Evolutionary conservation across 257 asterid species (phyloP), one percentile per base, ranked within the genome.

Genomic region (Leonotis leonurus): DNA sequence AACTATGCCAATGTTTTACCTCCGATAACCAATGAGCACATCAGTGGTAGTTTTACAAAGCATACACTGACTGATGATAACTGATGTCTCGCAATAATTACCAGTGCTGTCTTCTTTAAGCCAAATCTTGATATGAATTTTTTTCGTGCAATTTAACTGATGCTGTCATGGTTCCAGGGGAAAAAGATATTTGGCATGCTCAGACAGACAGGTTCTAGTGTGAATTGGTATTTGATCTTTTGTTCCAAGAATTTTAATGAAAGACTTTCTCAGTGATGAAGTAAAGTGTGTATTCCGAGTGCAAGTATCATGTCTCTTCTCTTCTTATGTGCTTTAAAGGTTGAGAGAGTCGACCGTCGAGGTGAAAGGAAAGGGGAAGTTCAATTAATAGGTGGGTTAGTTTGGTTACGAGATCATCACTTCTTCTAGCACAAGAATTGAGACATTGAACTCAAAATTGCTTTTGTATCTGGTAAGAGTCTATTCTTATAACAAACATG

Each of bases 301-400:
- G 50, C 16, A 13, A 30, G 30, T 50, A 13, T 48, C 11, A 8
- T 26, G 25, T n/a, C n/a, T n/a, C n/a, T n/a, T 40, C 13, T 60
- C 24, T 41, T 54, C 56, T 6, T 54, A 13, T 30, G 21, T 30
- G 57, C 26, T 29, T 29, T 4, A 55, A 66, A 27, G 30, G n/a
- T n/a, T n/a, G n/a, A n/a, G n/a, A n/a, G n/a, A n/a, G n/a, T 51
- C 53, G 63, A 25, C 13, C 9, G 20, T 39, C 30, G 33, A 37
- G 63, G 18, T 30, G 36, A 12, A 43, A 52, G 25, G 24, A 24
- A 30, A 32, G 41, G 56, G 17, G 25, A 18, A 22, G 20, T 26
- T 40, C 22, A 52, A 52, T 33, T 41, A 43, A 44, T 70, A 43
- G 75, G 75, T 70, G 64, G 59, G 60, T 70, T 62, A 69, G 74